Evolutionary conservation across 2,329 filamentous ascomycete genomes (phyloP).

Genomic region (Phialocephala sp.): DNA sequence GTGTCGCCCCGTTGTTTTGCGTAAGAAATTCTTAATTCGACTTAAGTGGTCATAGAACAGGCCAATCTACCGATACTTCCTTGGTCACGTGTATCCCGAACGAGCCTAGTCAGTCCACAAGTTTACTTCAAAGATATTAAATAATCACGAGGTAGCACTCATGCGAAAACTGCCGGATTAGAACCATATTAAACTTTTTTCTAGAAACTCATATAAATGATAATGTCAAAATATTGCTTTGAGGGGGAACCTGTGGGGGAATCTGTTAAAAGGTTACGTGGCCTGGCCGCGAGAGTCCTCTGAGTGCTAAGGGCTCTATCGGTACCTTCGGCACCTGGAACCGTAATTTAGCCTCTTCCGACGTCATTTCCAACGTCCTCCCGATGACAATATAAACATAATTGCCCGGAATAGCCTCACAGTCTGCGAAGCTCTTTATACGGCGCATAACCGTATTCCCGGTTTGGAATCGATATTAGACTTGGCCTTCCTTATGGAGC

Average conservation of each 20-base stretch:
- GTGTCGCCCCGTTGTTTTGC: too few relatives aligned
- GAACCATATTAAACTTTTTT: background rate
- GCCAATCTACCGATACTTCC: too few relatives aligned
- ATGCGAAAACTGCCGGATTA: background rate
- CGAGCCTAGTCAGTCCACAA: too few relatives aligned
- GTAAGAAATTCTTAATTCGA: too few relatives aligned
- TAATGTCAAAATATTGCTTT: background rate
- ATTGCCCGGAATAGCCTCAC: constrained; percentile 7
- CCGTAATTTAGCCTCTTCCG: too few relatives aligned
- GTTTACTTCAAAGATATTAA: too few relatives aligned
- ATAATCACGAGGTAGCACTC: background rate
- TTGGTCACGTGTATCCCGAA: too few relatives aligned
- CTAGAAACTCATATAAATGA: background rate
- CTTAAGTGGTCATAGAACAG: too few relatives aligned
- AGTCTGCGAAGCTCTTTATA: background rate
- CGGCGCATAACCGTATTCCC: constrained; percentile 1
- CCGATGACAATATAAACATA: background rate
- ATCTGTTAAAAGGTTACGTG: background rate
- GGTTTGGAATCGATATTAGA: constrained; percentile 1
- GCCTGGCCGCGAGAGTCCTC: background rate
- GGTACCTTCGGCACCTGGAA: background rate
- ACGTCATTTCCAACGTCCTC: background rate
- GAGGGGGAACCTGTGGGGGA: background rate
- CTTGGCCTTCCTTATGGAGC: background rate
- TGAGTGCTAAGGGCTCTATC: background rate